phyloP scores from a whole-genome alignment of 805 yeast genomes.

The Metschnikowia baotianmanensis region DNA sequence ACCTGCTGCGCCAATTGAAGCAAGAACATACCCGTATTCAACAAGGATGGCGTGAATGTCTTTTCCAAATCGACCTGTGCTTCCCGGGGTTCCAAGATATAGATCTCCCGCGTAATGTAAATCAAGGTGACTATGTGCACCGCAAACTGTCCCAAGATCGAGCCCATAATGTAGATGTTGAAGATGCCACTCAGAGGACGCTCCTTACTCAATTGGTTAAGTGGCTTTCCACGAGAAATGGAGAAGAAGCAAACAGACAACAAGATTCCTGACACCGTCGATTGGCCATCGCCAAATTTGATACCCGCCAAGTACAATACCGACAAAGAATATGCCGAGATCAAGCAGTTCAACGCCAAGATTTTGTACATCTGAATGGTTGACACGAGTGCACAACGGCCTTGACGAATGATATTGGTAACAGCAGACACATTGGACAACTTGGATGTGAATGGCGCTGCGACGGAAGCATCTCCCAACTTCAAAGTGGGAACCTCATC shows the following conservation, averaged over 20 bases:
- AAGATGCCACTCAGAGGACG: constrained; percentile 98
- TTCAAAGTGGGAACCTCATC: constrained; percentile 92
- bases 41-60: constrained; percentile 80
- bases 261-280: constrained; percentile 92
- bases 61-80: constrained; percentile 89
- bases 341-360: constrained; percentile 92
- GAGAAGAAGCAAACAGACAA: constrained; percentile 93
- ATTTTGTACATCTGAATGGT: constrained; percentile 99
- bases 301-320: constrained; percentile 96
- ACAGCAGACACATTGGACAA: constrained; percentile 89
- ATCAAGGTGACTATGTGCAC: constrained; percentile 81
- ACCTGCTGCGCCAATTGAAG: constrained; percentile 95
- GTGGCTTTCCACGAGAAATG: constrained; percentile 89
- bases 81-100: constrained; percentile 87
- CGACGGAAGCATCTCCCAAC: constrained; percentile 97
- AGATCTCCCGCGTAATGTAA: constrained; percentile 80
- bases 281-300: constrained; percentile 96
- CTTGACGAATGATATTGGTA: constrained; percentile 92
- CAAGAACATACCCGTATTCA: constrained; percentile 94
- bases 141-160: constrained; percentile 94
- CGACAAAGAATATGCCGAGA: constrained; percentile 92
- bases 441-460: constrained; percentile 97
- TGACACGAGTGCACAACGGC: constrained; percentile 95
- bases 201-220: constrained; percentile 83
- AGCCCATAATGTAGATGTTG: constrained; percentile 95